Conservation (phyloP, 345 rosid genomes). For the Isatis tinctoria region DNA sequence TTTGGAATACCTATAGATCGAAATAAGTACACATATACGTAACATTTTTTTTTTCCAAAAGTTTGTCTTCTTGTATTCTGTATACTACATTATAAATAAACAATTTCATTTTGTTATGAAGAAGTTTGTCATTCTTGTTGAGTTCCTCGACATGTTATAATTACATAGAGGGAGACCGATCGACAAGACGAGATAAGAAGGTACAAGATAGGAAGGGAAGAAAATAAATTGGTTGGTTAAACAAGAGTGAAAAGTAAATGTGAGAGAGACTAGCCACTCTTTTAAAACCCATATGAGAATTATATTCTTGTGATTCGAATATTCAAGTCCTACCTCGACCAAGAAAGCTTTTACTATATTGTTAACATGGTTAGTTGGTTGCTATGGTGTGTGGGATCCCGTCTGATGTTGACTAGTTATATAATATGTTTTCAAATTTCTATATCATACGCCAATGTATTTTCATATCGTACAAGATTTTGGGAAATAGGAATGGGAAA, state of each 20-base stretch:
- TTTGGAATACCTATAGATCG: not conserved
- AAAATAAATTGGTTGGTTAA: not conserved
- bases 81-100: not conserved
- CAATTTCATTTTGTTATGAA: not conserved
- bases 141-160: not conserved
- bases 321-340: conserved; percentile 1
- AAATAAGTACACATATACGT: conserved; percentile 3
- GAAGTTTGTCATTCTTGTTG: not conserved
- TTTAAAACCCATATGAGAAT: not conserved
- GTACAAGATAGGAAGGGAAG: not conserved
- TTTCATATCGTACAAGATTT: not conserved
- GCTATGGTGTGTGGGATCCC: not conserved
- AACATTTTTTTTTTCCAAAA: not conserved
- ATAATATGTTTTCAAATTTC: not conserved
- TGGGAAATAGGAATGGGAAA: not conserved
- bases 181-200: not conserved
- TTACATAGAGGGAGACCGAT: not conserved
- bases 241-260: not conserved
- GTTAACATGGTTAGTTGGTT: not conserved
- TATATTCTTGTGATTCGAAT: not conserved
- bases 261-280: not conserved
- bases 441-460: not conserved
- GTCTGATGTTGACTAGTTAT: not conserved
- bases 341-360: not conserved
- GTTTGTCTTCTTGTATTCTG: not conserved